A percentile compares a stretch with the other conserved stretches of the same genome.
phyloP scores from a whole-genome alignment of 345 rosid species.

The Arabidopsis thaliana region DNA sequence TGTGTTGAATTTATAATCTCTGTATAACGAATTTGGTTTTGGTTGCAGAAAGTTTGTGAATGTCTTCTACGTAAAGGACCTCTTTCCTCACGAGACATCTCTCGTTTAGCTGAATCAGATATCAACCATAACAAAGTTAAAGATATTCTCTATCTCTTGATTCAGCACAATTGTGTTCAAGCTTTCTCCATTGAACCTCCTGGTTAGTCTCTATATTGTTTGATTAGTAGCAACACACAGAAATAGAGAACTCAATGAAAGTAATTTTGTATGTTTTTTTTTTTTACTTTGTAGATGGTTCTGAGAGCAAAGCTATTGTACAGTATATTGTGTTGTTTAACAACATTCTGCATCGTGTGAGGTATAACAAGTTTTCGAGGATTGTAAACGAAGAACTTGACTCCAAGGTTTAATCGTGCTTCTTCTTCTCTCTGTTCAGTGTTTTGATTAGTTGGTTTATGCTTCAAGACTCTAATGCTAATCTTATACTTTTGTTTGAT shows the following conservation, averaged over 20 bases:
- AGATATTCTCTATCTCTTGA: conserved; percentile 68
- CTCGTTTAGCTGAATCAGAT: conserved; percentile 50
- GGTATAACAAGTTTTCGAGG: conserved; percentile 70
- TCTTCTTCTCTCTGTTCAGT: conserved; percentile 5
- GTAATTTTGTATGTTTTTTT: neutral
- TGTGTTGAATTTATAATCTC: neutral
- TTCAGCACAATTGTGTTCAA: conserved; percentile 89
- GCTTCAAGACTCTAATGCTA: neutral
- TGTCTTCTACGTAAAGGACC: conserved; percentile 78
- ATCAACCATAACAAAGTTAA: conserved; percentile 58
- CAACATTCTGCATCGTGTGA: conserved; percentile 70
- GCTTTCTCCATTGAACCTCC: conserved; percentile 60
- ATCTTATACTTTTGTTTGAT: neutral
- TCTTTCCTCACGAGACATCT: conserved; percentile 53
- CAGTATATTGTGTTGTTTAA: conserved; percentile 66
- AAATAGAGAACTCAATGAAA: conserved; percentile 5
- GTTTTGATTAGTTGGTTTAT: neutral
- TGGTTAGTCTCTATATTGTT: conserved; percentile 35
- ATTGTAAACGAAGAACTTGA: conserved; percentile 62
- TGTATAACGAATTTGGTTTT: neutral
- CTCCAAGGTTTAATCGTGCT: conserved; percentile 51
- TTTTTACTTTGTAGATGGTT: conserved; percentile 47
- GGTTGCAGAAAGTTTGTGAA: conserved; percentile 78
- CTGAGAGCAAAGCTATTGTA: conserved; percentile 52
- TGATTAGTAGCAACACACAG: neutral